Evolutionary conservation across 192 early-diverging fungal genomes (phyloP).

Genomic region (Coemansia brasiliensis): DNA sequence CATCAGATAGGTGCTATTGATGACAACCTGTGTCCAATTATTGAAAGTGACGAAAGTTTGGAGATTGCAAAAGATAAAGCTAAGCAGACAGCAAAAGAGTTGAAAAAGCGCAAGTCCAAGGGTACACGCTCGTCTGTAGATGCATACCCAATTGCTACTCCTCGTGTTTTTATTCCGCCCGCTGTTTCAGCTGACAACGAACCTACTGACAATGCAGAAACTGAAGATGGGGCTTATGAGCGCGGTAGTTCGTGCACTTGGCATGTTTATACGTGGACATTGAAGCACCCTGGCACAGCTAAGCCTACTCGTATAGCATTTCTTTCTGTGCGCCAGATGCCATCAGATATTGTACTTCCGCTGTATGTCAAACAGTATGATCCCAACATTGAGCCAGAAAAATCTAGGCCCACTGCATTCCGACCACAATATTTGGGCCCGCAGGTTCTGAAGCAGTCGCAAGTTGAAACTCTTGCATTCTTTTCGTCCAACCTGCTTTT

Average conservation of each 20-base stretch:
- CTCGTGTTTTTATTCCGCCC: slow-evolving; percentile 14
- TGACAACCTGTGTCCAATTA: slow-evolving; percentile 67
- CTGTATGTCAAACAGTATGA: slow-evolving; percentile 30
- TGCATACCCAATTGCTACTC: slow-evolving; percentile 18
- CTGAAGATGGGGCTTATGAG: slow-evolving; percentile 9
- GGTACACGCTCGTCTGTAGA: slow-evolving; percentile 27
- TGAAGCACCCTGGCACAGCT: slow-evolving; percentile 24
- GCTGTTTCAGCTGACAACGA: not conserved
- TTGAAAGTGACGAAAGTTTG: slow-evolving; percentile 12
- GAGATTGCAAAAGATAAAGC: not conserved
- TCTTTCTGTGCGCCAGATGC: slow-evolving; percentile 20
- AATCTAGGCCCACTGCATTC: slow-evolving; percentile 13
- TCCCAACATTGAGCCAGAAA: not conserved
- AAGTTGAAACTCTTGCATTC: slow-evolving; percentile 50
- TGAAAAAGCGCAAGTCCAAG: slow-evolving; percentile 12
- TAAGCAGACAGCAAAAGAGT: not conserved
- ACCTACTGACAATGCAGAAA: not conserved
- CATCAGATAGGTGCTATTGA: slow-evolving; percentile 69
- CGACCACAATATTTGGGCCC: slow-evolving; percentile 17
- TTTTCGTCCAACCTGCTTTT: slow-evolving; percentile 58
- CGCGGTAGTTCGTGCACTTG: slow-evolving; percentile 19
- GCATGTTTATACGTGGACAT: slow-evolving; percentile 25
- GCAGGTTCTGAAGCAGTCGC: slow-evolving; percentile 28
- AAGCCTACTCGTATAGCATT: slow-evolving; percentile 9
- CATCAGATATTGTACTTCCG: slow-evolving; percentile 28